Evolutionary conservation across 2,329 filamentous ascomycete genomes (phyloP).

Genomic region (Hypoxylon sp.): DNA sequence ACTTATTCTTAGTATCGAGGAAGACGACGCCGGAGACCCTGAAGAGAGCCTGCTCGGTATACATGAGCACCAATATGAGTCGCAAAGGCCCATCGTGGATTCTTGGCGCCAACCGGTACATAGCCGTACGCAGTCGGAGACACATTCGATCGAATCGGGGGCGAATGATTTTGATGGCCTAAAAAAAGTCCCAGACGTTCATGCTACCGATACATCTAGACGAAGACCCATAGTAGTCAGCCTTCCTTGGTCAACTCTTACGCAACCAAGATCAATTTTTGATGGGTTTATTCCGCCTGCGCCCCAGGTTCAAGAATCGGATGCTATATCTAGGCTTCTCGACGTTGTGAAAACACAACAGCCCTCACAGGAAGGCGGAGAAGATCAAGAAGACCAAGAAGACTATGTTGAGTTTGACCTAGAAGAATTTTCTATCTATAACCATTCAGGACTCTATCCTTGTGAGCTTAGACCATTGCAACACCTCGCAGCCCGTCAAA

Average conservation of each 20-base stretch:
- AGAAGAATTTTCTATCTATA: constrained; percentile 72
- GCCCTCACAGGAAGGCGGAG: constrained; percentile 44
- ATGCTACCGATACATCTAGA: background rate
- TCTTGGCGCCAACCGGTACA: background rate
- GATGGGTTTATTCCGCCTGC: constrained; percentile 49
- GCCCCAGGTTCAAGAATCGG: constrained; percentile 49
- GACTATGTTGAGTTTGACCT: constrained; percentile 66
- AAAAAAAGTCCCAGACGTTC: constrained; percentile 18
- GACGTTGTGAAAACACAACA: constrained; percentile 37
- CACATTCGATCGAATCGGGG: constrained; percentile 7
- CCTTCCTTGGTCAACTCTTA: constrained; percentile 47
- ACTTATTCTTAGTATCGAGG: constrained; percentile 16
- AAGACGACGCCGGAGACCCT: background rate
- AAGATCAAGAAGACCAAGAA: constrained; percentile 45
- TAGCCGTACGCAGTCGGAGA: constrained; percentile 1
- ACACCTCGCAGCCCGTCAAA: constrained; percentile 60
- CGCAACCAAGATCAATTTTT: constrained; percentile 49
- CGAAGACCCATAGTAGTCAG: constrained; percentile 37
- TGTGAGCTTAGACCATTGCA: constrained; percentile 71
- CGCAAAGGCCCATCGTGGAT: background rate
- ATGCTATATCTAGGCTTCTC: constrained; percentile 54
- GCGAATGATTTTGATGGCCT: constrained; percentile 7
- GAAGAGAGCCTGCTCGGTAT: background rate
- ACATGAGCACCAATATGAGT: background rate
- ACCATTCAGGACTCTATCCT: constrained; percentile 55